phyloP scores from a whole-genome alignment of 2,329 filamentous ascomycete genomes.

The Cordyceps javanica region DNA sequence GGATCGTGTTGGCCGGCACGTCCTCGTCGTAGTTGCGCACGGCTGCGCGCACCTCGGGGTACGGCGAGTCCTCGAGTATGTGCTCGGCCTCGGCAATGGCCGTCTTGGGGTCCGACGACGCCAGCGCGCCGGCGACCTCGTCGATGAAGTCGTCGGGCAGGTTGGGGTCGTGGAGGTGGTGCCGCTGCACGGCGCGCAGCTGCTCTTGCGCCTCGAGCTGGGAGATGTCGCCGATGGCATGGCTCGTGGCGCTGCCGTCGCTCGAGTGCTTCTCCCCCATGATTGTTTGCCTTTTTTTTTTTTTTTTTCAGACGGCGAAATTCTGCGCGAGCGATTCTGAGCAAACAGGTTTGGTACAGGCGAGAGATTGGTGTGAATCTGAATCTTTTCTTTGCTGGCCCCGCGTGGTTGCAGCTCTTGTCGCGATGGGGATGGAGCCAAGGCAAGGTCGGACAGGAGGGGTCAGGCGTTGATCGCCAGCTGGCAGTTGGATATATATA shows the following conservation, averaged over 20 bases:
- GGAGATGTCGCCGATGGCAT: not conserved
- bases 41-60: constrained; percentile 12
- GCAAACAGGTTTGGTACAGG: too few relatives aligned
- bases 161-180: constrained; percentile 42
- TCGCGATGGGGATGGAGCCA: not conserved
- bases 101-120: constrained; percentile 45
- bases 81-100: constrained; percentile 83
- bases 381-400: not conserved
- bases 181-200: constrained; percentile 32
- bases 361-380: too few relatives aligned
- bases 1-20: constrained; percentile 29
- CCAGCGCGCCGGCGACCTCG: constrained; percentile 46
- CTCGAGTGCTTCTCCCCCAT: constrained; percentile 5
- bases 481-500: not conserved
- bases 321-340: not conserved
- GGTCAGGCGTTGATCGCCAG: not conserved
- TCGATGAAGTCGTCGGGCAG: constrained; percentile 47
- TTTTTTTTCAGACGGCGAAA: not conserved
- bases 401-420: not conserved
- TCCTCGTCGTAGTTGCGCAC: constrained; percentile 12
- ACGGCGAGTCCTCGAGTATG: constrained; percentile 13
- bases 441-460: not conserved
- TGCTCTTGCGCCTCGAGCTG: constrained; percentile 13
- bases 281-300: too few relatives aligned
- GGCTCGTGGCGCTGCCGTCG: not conserved